phyloP scores from a whole-genome alignment of 1,139 yeast genomes.

The Saccharomycopsis hybrid region DNA sequence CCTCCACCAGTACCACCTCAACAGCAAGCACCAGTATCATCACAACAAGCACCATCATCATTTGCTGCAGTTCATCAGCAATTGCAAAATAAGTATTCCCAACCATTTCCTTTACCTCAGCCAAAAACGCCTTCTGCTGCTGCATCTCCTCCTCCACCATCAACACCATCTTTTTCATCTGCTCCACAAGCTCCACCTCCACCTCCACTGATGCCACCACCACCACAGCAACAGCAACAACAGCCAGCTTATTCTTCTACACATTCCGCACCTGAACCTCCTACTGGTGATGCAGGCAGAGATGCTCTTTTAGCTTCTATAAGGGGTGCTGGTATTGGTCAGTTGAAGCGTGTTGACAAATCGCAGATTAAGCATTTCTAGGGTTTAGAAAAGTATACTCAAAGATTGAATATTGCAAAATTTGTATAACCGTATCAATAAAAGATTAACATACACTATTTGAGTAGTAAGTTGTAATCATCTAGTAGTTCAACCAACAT shows the following conservation, averaged over 20 bases:
- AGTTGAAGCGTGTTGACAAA: constrained; percentile 73
- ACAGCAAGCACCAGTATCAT: too few relatives aligned
- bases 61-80: too few relatives aligned
- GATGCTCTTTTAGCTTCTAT: constrained; percentile 87
- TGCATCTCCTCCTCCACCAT: constrained; percentile 27
- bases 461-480: too few relatives aligned
- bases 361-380: constrained; percentile 32
- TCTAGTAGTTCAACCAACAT: too few relatives aligned
- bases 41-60: constrained; percentile 20
- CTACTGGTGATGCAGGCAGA: constrained; percentile 45
- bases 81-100: constrained; percentile 7
- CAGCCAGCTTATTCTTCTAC: constrained; percentile 35
- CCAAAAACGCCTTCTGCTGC: constrained; percentile 10
- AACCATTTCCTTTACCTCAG: constrained; percentile 8
- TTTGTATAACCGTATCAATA: too few relatives aligned
- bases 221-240: too few relatives aligned
- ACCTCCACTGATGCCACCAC: constrained; percentile 25
- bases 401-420: too few relatives aligned
- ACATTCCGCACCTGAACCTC: constrained; percentile 33
- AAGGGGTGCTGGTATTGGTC: constrained; percentile 65
- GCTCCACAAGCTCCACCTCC: constrained; percentile 25
- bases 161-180: too few relatives aligned
- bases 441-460: too few relatives aligned
- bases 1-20: constrained; percentile 23
- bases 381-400: too few relatives aligned